A percentile compares a stretch with the other conserved stretches of the same genome.
phyloP scores from a whole-genome alignment of 345 rosid genomes.

The Corymbia maculata region DNA sequence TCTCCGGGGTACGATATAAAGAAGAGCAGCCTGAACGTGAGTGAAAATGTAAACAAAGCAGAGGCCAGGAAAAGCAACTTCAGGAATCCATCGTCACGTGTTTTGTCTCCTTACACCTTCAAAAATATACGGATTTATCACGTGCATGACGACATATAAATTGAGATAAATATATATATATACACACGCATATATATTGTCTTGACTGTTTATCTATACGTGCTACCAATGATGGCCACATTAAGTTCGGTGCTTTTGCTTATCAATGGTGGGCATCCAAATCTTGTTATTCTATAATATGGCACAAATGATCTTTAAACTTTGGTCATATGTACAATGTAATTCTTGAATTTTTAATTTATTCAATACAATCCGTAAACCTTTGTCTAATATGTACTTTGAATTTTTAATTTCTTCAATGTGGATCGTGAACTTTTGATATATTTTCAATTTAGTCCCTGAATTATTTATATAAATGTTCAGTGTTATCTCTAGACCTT shows the following conservation, averaged over 20 bases:
- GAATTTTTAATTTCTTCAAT: no score
- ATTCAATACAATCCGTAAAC: accelerated
- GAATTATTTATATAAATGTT: no score
- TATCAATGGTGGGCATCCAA: background rate
- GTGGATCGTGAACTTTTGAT: accelerated
- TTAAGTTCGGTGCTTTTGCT: background rate
- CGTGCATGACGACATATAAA: background rate
- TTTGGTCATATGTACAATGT: background rate
- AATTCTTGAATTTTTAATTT: no score
- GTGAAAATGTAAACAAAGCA: background rate
- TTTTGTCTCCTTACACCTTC: background rate
- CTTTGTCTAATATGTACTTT: no score
- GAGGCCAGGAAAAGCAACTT: background rate
- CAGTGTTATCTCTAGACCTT: accelerated
- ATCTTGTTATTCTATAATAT: background rate
- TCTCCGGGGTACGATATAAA: background rate
- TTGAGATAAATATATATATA: background rate
- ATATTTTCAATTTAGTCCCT: no score
- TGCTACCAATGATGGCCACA: background rate
- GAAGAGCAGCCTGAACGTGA: background rate
- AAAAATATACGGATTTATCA: background rate
- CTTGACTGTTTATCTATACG: background rate
- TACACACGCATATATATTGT: background rate
- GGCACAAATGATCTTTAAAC: background rate
- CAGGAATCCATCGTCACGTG: background rate